These are phyloP conservation scores for Clavariopsis aquatica DNA, from an alignment of 495 filamentous ascomycete genomes.

Conservation along the genomic window DNA sequence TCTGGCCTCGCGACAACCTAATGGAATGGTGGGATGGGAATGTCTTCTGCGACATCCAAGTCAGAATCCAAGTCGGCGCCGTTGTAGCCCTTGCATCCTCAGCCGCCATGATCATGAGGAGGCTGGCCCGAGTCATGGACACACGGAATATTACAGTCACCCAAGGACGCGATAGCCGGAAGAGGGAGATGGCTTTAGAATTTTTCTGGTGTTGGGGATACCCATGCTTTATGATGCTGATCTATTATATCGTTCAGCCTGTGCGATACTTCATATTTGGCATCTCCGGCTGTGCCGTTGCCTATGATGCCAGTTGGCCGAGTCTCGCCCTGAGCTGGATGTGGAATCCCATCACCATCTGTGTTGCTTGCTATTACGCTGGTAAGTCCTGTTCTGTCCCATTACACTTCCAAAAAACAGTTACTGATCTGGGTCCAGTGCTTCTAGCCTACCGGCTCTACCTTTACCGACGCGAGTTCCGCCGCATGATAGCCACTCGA, in stretches of 20 bases:
- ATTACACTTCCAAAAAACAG: constrained; percentile 14
- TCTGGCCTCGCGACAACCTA: constrained; percentile 77
- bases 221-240: constrained; percentile 64
- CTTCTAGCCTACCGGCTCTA: constrained; percentile 68
- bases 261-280: constrained; percentile 72
- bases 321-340: constrained; percentile 65
- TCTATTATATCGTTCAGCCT: constrained; percentile 69
- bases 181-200: constrained; percentile 58
- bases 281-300: constrained; percentile 70
- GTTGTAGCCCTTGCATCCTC: constrained; percentile 65
- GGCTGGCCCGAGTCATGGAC: constrained; percentile 68
- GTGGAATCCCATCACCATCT: constrained; percentile 65
- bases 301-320: constrained; percentile 70
- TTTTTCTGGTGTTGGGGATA: constrained; percentile 67
- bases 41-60: constrained; percentile 81
- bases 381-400: constrained; percentile 56
- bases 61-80: constrained; percentile 65
- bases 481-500: constrained; percentile 56
- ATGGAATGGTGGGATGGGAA: constrained; percentile 68
- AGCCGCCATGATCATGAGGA: constrained; percentile 69
- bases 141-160: constrained; percentile 60
- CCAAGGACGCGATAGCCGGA: constrained; percentile 55
- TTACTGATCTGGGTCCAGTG: constrained; percentile 43
- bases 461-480: constrained; percentile 65
- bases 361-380: constrained; percentile 67